Evolutionary conservation across 345 rosid species (phyloP), one percentile per base, ranked within the genome.

Genomic region (Xanthoceras sorbifolium): DNA sequence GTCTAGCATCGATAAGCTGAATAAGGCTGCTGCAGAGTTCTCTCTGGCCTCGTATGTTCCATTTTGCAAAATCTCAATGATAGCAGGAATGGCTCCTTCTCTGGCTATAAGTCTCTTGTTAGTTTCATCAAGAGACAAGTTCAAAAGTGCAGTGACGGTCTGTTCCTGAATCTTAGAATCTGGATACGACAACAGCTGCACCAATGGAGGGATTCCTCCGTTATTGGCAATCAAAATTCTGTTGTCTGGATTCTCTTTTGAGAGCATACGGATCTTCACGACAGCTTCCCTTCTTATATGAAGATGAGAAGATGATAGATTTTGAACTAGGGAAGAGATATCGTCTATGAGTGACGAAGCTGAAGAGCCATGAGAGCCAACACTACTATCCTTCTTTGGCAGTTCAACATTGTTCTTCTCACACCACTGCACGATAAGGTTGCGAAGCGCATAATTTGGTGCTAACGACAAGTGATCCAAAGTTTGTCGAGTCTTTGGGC

Each of bases 401-500:
- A 88, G 83, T 65, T 85, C 87, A 40, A 84, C 46, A 46, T 80
- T 77, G 46, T 87, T 84, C 75, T 84, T 84, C 75, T 85, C 89
- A 36, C 91, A 88, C 93, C 93, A 90, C 52, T 87, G 89, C 69
- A 75, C 40, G 57, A 90, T 90, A 23, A 88, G 88, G 73, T 84
- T 88, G 79, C 85, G 85, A 68, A 90, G 88, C 0, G 90, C 92
- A 44, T 78, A 84, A 77, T 90, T 90, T 15, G 94, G 87, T 3
- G 91, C 87, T 23, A 90, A 36, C 20, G 88, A 78, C 64, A 86
- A 31, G 71, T 90, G 89, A 23, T 80, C 81, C 72, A 90, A 62
- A 40, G 55, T 75, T 73, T 87, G 92, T 71, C 89, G 86, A 1
- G 92, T 88, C 86, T 90, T 90, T 8, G 94, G 94, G 71, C 94